Conservation (phyloP, 2,329 filamentous ascomycete species). For the Clarireedia monteithiana region DNA sequence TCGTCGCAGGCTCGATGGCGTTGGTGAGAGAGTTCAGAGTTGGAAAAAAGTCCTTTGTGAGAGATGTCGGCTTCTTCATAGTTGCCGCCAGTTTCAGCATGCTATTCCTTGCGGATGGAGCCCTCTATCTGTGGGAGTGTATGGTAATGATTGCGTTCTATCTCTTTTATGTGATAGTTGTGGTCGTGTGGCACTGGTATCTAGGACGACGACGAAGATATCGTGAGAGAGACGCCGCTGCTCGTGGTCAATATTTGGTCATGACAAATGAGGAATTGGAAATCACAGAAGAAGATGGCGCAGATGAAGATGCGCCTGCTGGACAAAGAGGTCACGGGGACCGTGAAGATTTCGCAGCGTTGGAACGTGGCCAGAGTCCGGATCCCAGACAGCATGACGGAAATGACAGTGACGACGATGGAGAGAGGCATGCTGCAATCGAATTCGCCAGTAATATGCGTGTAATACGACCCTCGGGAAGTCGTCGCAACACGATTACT, state of each 20-base stretch:
- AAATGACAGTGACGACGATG: conserved; percentile 39
- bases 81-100: conserved; percentile 80
- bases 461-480: conserved; percentile 59
- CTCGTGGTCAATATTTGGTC: conserved; percentile 66
- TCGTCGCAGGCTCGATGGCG: conserved; percentile 96
- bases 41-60: conserved; percentile 78
- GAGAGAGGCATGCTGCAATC: conserved; percentile 58
- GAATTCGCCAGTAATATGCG: conserved; percentile 94
- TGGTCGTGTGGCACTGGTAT: conserved; percentile 91
- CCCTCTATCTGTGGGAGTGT: conserved; percentile 83
- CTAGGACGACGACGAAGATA: conserved; percentile 52
- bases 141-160: conserved; percentile 87
- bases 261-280: conserved; percentile 43
- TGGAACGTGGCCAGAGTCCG: conserved; percentile 30
- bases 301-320: conserved; percentile 42
- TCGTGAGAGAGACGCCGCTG: conserved; percentile 59
- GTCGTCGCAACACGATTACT: conserved; percentile 65
- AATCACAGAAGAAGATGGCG: conserved; percentile 59
- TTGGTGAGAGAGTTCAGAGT: conserved; percentile 93
- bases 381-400: conserved; percentile 34
- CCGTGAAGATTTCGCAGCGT: conserved; percentile 25
- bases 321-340: conserved; percentile 27
- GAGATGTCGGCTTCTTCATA: conserved; percentile 90
- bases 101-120: conserved; percentile 77
- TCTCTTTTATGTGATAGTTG: conserved; percentile 77